Evolutionary conservation across 2,329 filamentous ascomycete species (phyloP).

Genomic region (Trichoderma atrobrunneum): DNA sequence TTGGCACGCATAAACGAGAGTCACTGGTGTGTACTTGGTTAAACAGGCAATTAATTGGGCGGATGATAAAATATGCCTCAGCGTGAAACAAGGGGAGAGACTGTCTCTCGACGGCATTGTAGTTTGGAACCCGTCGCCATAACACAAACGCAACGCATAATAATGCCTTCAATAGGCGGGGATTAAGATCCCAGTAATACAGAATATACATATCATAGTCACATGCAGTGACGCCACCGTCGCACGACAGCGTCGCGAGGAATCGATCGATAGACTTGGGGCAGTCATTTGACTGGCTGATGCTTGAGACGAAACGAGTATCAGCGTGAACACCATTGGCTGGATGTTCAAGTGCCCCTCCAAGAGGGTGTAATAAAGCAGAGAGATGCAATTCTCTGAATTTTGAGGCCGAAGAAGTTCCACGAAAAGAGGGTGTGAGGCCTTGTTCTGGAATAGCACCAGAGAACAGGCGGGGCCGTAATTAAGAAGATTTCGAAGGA

Average conservation of each 20-base stretch:
- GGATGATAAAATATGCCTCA: neutral
- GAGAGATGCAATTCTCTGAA: neutral
- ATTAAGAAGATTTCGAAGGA: neutral
- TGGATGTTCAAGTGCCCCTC: neutral
- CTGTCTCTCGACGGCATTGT: neutral
- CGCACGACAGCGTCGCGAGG: neutral
- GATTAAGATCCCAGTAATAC: neutral
- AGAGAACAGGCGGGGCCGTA: neutral
- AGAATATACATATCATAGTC: neutral
- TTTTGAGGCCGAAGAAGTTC: slow-evolving; percentile 16
- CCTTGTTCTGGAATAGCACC: slow-evolving; percentile 9
- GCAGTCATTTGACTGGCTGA: slow-evolving; percentile 8
- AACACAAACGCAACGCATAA: neutral
- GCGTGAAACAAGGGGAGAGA: slow-evolving; percentile 7
- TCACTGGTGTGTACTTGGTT: neutral
- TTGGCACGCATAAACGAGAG: neutral
- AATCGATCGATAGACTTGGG: neutral
- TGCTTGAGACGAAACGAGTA: neutral
- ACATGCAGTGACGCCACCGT: slow-evolving; percentile 7
- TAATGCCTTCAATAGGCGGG: neutral
- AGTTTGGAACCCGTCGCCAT: neutral
- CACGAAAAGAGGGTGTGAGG: neutral
- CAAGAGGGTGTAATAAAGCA: neutral
- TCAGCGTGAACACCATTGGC: neutral
- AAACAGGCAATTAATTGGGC: neutral